Conservation (phyloP, 2,329 filamentous ascomycete genomes). For the Xylariaceae sp. region DNA sequence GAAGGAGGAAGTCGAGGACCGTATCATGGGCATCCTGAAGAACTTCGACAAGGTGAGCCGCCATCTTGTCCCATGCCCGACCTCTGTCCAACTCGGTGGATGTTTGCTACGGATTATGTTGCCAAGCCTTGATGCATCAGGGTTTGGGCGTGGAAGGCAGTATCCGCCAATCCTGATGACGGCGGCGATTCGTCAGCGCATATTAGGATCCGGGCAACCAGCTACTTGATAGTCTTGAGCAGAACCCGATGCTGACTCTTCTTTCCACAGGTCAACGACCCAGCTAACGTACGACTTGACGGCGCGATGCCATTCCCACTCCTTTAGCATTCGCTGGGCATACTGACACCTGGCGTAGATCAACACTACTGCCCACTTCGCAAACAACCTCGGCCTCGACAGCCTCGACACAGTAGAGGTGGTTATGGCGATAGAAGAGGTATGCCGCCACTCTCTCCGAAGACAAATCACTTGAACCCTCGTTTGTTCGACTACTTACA, state of each 20-base stretch:
- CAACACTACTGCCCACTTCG: slow-evolving; percentile 78
- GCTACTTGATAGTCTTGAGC: not conserved
- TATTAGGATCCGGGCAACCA: not conserved
- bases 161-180: not conserved
- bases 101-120: not conserved
- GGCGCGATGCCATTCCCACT: not conserved
- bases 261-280: slow-evolving; percentile 60
- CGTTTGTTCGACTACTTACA: slow-evolving; percentile 25
- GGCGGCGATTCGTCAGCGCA: slow-evolving; percentile 4
- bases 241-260: slow-evolving; percentile 22
- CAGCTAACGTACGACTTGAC: slow-evolving; percentile 51
- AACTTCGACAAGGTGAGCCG: slow-evolving; percentile 87
- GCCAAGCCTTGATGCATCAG: not conserved
- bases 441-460: slow-evolving; percentile 36
- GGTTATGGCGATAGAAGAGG: slow-evolving; percentile 99
- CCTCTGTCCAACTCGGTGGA: not conserved
- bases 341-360: slow-evolving; percentile 55
- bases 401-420: slow-evolving; percentile 98
- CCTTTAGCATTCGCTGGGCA: not conserved
- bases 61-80: slow-evolving; percentile 27
- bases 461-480: not conserved
- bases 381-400: slow-evolving; percentile 95
- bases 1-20: slow-evolving; percentile 81
- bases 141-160: not conserved
- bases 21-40: slow-evolving; percentile 88